Conservation (phyloP, 371 early-diverging fungal genomes). For the Cokeromyces recurvatus region DNA sequence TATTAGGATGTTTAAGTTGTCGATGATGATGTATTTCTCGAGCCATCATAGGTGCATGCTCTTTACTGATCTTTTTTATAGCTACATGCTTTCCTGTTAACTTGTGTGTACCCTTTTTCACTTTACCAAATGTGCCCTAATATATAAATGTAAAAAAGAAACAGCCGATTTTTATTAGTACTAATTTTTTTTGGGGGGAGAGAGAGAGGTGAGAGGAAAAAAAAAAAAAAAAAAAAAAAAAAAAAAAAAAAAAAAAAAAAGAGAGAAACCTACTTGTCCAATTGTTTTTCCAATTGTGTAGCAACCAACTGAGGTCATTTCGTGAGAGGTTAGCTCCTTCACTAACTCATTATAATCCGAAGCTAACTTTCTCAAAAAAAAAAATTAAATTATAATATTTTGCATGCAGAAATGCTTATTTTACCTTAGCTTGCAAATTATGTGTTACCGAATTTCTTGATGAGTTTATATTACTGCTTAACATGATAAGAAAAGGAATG, state of each 20-base stretch:
- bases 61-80: conserved; percentile 77
- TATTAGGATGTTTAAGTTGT: conserved; percentile 76
- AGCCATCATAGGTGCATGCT: conserved; percentile 61
- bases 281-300: conserved; percentile 48
- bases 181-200: no score
- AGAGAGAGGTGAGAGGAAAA: no score
- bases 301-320: conserved; percentile 43
- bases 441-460: conserved; percentile 21
- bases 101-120: conserved; percentile 74
- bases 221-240: no score
- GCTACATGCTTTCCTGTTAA: conserved; percentile 81
- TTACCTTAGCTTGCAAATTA: conserved; percentile 24
- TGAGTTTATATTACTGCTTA: no score
- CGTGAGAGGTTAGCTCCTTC: conserved; percentile 39
- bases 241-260: not conserved
- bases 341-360: conserved; percentile 37
- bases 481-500: conserved; percentile 10
- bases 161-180: not conserved
- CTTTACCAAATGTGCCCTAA: conserved; percentile 84
- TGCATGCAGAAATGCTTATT: not conserved
- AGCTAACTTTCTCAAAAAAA: conserved; percentile 5
- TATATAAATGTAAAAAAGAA: not conserved
- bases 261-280: conserved; percentile 26
- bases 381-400: not conserved
- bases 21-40: conserved; percentile 92